Evolutionary conservation across 768 basidiomycete genomes (phyloP), one percentile per base, ranked within the genome.

Genomic region (Boletus sp.): DNA sequence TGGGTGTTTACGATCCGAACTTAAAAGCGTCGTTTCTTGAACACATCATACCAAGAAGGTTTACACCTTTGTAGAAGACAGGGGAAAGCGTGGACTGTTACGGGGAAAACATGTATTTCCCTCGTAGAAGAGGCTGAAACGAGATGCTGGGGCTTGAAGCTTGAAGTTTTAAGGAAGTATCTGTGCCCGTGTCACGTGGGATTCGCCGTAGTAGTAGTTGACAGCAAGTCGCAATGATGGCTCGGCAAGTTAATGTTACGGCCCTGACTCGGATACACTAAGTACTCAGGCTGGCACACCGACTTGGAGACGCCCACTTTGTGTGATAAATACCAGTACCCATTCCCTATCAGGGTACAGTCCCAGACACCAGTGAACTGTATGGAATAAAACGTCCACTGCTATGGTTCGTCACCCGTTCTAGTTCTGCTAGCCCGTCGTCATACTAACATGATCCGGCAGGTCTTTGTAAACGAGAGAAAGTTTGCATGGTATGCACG

Each of bases 391-490:
- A 24, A 14, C 28, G 11, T 45, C 33, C 36, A 14, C n/a, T 30
- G 37, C 47, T 7, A 71, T 71, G 70, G 70, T 73, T 18, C 14
- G 60, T 65, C 41, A 0, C 6, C 42, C 32, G 17, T 28, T 12
- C 30, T 28, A 37, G n/a, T 40, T 42, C 37, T 51, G 7, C 29
- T 20, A 18, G 24, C 41, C 4, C 20, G 53, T 50, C 29, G 11
- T 39, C 28, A 41, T 56, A 2, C 24, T 37, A 17, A 50, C 29
- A 3, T 41, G n/a, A 52, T 54, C 44, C n/a, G 17, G 4, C 54
- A 81, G 90, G 88, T 92, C 42, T 86, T 82, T 61, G 82, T 92
- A 51, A 87, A 90, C 73, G 83, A 80, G 72, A 84, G 86, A 78
- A 82, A 82, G 70, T 82, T 77, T 71, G 90, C 90, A 39, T 92